These are phyloP conservation scores for Biscogniauxia marginata DNA, from an alignment of 2,329 filamentous ascomycete genomes.

Conservation along the genomic window DNA sequence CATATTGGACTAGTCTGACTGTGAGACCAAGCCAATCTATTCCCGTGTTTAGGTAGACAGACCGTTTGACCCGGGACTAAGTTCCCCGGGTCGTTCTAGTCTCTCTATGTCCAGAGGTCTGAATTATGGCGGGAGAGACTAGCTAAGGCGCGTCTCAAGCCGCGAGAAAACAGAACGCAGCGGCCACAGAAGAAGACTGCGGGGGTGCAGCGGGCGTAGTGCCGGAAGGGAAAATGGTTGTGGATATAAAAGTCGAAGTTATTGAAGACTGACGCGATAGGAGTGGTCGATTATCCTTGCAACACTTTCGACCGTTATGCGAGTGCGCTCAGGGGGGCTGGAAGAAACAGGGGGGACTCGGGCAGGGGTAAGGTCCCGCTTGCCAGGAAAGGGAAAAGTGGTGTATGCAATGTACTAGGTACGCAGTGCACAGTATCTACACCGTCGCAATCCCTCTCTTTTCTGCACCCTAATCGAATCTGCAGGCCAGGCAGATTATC, in stretches of 20 bases:
- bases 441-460: background rate
- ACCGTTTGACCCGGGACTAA: conserved; percentile 18
- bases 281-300: conserved; percentile 28
- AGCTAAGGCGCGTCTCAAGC: conserved; percentile 17
- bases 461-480: conserved; percentile 14
- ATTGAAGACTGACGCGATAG: conserved; percentile 29
- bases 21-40: conserved; percentile 14
- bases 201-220: conserved; percentile 25
- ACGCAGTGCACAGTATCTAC: background rate
- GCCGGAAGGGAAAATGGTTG: conserved; percentile 25
- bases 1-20: conserved; percentile 21
- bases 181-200: conserved; percentile 23
- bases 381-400: conserved; percentile 12
- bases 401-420: conserved; percentile 8
- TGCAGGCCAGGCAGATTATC: conserved; percentile 9
- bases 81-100: conserved; percentile 18
- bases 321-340: conserved; percentile 25
- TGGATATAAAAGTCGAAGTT: conserved; percentile 29
- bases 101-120: conserved; percentile 8
- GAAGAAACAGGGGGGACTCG: conserved; percentile 22
- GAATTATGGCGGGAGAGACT: conserved; percentile 22
- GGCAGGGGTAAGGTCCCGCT: conserved; percentile 19
- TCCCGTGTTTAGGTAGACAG: conserved; percentile 18
- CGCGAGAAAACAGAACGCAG: conserved; percentile 16
- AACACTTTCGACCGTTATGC: conserved; percentile 33